These are phyloP conservation scores for Escallonia rubra DNA, from an alignment of 129 eudicot species.

Conservation along the genomic window DNA sequence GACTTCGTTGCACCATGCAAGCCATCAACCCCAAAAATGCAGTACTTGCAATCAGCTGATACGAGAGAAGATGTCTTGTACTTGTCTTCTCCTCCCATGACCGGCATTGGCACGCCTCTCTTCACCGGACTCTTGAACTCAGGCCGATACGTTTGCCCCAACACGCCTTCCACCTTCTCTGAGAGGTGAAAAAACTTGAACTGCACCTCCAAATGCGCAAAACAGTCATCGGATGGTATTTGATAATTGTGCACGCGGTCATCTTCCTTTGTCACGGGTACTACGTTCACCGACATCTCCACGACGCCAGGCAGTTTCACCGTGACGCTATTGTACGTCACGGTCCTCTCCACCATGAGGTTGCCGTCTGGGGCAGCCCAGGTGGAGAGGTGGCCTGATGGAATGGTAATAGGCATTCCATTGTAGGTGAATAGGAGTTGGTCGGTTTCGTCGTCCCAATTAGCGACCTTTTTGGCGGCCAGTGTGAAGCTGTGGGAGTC, in stretches of 20 bases:
- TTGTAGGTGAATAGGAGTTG: conserved; percentile 19
- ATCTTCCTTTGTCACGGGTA: conserved; percentile 17
- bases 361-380: conserved; percentile 14
- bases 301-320: conserved; percentile 5
- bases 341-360: conserved; percentile 9
- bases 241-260: conserved; percentile 19
- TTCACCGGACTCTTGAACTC: conserved; percentile 17
- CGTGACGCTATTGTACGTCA: conserved; percentile 1
- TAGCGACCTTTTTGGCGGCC: conserved; percentile 13
- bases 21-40: conserved; percentile 7
- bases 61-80: conserved; percentile 8
- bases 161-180: conserved; percentile 16
- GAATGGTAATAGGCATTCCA: not conserved
- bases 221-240: conserved; percentile 20
- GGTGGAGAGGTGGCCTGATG: conserved; percentile 2
- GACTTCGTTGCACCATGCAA: not conserved
- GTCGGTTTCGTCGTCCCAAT: conserved; percentile 8
- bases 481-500: conserved; percentile 18
- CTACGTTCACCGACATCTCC: conserved; percentile 16
- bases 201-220: conserved; percentile 25
- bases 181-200: conserved; percentile 15
- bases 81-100: conserved; percentile 21
- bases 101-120: conserved; percentile 25
- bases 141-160: conserved; percentile 21
- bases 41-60: conserved; percentile 8